Conservation (phyloP, 2,329 filamentous ascomycete species). For the Dendryphion nanum region DNA sequence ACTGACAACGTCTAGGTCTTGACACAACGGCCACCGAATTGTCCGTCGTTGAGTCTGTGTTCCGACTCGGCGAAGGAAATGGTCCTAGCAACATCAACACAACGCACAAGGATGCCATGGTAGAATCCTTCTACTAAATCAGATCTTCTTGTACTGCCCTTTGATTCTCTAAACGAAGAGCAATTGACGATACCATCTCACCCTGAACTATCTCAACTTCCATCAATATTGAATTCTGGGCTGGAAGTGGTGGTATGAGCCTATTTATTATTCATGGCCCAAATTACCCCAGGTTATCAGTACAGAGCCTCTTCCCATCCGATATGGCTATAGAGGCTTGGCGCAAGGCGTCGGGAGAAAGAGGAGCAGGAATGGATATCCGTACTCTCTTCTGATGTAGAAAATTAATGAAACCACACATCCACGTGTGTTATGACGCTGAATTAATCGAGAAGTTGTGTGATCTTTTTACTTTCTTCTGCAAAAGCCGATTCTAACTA, state of each 20-base stretch:
- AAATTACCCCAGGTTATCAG: too few relatives aligned
- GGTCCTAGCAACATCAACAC: conserved; percentile 77
- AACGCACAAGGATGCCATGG: conserved; percentile 94
- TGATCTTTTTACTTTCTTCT: too few relatives aligned
- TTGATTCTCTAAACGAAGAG: too few relatives aligned
- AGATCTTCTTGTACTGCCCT: not conserved
- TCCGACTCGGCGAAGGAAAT: conserved; percentile 83
- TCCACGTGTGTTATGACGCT: not conserved
- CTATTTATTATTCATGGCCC: too few relatives aligned
- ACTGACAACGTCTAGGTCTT: conserved; percentile 61
- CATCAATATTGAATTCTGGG: too few relatives aligned
- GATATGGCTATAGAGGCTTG: conserved; percentile 6
- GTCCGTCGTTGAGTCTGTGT: conserved; percentile 94
- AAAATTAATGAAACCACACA: conserved; percentile 23
- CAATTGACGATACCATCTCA: not conserved
- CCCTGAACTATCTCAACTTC: too few relatives aligned
- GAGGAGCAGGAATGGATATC: conserved; percentile 8
- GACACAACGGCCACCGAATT: conserved; percentile 97
- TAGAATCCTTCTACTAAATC: conserved; percentile 93
- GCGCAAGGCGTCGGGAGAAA: conserved; percentile 23
- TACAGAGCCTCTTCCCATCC: not conserved
- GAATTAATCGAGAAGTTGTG: too few relatives aligned
- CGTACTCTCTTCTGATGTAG: conserved; percentile 20
- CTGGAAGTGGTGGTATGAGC: too few relatives aligned
- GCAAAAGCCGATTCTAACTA: not conserved